Evolutionary conservation across 2,329 filamentous ascomycete species (phyloP).

Genomic region (Xylaria arbuscula): DNA sequence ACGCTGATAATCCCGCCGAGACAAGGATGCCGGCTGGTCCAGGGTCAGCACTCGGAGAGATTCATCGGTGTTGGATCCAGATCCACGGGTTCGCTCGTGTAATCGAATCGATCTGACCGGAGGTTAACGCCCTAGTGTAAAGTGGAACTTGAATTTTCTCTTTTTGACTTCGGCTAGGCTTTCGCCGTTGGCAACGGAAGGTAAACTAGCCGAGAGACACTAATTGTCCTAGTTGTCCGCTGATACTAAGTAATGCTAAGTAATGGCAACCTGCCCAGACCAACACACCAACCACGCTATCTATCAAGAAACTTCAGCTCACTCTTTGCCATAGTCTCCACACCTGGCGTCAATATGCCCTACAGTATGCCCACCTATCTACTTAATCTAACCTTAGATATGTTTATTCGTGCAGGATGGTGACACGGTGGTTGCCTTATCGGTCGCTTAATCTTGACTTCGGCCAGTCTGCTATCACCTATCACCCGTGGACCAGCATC

Average conservation of each 20-base stretch:
- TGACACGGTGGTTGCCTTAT: constrained; percentile 16
- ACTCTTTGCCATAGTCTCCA: constrained; percentile 9
- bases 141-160: background rate
- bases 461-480: constrained; percentile 11
- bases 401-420: constrained; percentile 16
- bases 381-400: background rate
- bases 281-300: background rate
- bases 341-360: constrained; percentile 2
- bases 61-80: constrained; percentile 20
- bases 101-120: background rate
- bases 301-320: constrained; percentile 7
- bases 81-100: constrained; percentile 24
- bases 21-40: constrained; percentile 18
- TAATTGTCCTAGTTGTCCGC: too few relatives aligned
- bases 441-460: background rate
- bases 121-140: constrained; percentile 3
- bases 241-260: too few relatives aligned
- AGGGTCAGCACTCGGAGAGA: background rate
- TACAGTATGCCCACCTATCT: background rate
- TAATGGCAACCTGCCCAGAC: background rate
- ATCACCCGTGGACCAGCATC: constrained; percentile 17
- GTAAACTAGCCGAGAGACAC: background rate
- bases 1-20: constrained; percentile 2
- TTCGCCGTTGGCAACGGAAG: constrained; percentile 11
- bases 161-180: background rate